A percentile compares a stretch with the other conserved stretches of the same genome.
phyloP scores from a whole-genome alignment of 192 early-diverging fungal species.

The Tieghemiomyces parasiticus region DNA sequence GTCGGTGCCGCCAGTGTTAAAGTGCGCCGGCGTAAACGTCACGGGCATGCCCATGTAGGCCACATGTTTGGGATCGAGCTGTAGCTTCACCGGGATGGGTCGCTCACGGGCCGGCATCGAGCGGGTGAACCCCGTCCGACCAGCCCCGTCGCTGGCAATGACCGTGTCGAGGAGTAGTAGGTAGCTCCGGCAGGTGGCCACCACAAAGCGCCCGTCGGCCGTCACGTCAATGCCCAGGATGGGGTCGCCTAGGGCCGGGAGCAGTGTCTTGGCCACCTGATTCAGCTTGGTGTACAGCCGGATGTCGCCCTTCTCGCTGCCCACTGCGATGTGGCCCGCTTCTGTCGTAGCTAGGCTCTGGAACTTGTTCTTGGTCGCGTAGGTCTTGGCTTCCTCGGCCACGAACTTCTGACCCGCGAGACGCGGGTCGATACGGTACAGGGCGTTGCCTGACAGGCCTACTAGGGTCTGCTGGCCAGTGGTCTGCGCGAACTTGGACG shows the following conservation, averaged over 20 bases:
- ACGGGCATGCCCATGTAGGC: constrained; percentile 53
- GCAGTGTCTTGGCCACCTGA: constrained; percentile 67
- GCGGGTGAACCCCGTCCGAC: constrained; percentile 52
- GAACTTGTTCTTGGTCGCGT: constrained; percentile 56
- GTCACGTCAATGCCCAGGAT: constrained; percentile 85
- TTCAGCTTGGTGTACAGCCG: constrained; percentile 56
- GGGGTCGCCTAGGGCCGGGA: constrained; percentile 78
- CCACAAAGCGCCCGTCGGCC: constrained; percentile 64
- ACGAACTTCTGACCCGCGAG: constrained; percentile 53
- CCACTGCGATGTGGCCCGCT: constrained; percentile 68
- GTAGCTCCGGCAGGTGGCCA: constrained; percentile 81
- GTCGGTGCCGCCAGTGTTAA: constrained; percentile 53
- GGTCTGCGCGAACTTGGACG: constrained; percentile 62
- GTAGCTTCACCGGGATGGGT: constrained; percentile 56
- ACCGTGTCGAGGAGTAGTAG: constrained; percentile 68
- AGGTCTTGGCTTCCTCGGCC: constrained; percentile 47
- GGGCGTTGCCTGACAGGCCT: constrained; percentile 63
- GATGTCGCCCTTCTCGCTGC: constrained; percentile 74
- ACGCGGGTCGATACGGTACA: constrained; percentile 85
- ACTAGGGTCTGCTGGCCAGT: constrained; percentile 60
- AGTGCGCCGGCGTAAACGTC: constrained; percentile 74
- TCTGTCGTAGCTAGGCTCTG: constrained; percentile 55
- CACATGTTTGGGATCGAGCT: constrained; percentile 79
- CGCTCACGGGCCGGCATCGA: constrained; percentile 43
- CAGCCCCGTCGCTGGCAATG: constrained; percentile 31